These are phyloP conservation scores for Perkinsus marinus DNA, from an alignment of 169 alveolate species.

Conservation along the genomic window DNA sequence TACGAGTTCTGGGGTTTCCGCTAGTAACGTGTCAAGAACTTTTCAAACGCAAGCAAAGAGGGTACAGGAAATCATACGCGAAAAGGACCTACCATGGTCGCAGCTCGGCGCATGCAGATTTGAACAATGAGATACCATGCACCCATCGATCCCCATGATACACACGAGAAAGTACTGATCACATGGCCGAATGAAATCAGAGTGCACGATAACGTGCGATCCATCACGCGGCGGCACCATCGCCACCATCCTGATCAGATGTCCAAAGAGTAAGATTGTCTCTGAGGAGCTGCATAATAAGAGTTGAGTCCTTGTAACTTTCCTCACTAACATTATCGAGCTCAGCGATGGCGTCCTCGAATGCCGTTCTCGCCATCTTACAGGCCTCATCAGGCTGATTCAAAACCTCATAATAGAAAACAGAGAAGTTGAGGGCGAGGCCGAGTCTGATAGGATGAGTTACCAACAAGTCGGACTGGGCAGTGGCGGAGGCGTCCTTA, in stretches of 20 bases:
- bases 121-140: neutral
- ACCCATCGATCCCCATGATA: neutral
- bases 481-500: conserved; percentile 84
- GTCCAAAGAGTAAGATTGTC: conserved; percentile 93
- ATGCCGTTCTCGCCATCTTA: conserved; percentile 85
- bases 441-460: conserved; percentile 87
- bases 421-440: conserved; percentile 83
- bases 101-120: neutral
- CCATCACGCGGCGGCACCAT: neutral
- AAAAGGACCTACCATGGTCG: neutral
- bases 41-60: no score
- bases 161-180: neutral
- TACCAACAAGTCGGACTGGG: conserved; percentile 70
- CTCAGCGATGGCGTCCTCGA: conserved; percentile 72
- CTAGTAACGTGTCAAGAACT: no score
- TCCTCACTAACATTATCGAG: conserved; percentile 70
- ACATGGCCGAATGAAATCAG: neutral
- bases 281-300: conserved; percentile 86
- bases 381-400: conserved; percentile 96
- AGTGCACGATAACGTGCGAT: neutral
- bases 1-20: no score
- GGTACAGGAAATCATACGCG: neutral
- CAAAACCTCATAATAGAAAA: conserved; percentile 86
- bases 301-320: conserved; percentile 83
- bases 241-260: conserved; percentile 67